Percentiles rank a stretch among this genome's conserved stretches.
Evolutionary conservation across 768 basidiomycete genomes (phyloP).

Genomic region (Lactifluus subvellereus): DNA sequence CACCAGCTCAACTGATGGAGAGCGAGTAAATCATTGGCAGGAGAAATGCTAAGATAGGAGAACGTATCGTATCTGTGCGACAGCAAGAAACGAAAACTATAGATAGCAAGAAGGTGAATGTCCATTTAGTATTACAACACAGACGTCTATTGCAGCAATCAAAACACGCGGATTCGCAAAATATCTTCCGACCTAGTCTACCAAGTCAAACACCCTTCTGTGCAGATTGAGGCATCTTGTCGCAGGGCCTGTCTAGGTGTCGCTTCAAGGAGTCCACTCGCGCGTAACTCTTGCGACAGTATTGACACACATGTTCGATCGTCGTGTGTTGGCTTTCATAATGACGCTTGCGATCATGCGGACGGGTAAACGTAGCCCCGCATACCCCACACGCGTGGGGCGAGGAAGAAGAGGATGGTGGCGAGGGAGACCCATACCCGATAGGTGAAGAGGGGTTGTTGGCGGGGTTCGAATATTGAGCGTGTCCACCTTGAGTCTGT

Average conservation of each 20-base stretch:
- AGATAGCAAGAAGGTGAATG: constrained; percentile 4
- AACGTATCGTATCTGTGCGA: constrained; percentile 7
- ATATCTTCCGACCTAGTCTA: background rate
- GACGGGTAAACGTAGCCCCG: constrained; percentile 72
- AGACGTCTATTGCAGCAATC: constrained; percentile 10
- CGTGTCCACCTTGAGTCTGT: constrained; percentile 10
- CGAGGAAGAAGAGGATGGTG: constrained; percentile 41
- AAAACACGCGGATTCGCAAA: constrained; percentile 2
- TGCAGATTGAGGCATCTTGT: constrained; percentile 35
- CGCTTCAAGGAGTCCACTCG: constrained; percentile 75
- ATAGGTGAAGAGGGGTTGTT: constrained; percentile 19
- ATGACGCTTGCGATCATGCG: constrained; percentile 79
- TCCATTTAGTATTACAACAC: constrained; percentile 9
- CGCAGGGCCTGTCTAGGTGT: constrained; percentile 77
- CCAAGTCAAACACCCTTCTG: constrained; percentile 9
- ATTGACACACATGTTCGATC: constrained; percentile 61
- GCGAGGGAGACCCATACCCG: constrained; percentile 26
- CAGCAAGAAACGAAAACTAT: constrained; percentile 6
- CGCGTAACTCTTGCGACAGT: constrained; percentile 74
- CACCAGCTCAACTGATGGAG: constrained; percentile 12
- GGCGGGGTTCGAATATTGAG: constrained; percentile 23
- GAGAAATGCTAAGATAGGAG: constrained; percentile 6
- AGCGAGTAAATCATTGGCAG: constrained; percentile 10
- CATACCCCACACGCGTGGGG: constrained; percentile 70
- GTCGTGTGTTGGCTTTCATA: constrained; percentile 69